These are phyloP conservation scores for Amaranthus hypochondriacus DNA, from an alignment of 148 eudicot species.

Conservation along the genomic window DNA sequence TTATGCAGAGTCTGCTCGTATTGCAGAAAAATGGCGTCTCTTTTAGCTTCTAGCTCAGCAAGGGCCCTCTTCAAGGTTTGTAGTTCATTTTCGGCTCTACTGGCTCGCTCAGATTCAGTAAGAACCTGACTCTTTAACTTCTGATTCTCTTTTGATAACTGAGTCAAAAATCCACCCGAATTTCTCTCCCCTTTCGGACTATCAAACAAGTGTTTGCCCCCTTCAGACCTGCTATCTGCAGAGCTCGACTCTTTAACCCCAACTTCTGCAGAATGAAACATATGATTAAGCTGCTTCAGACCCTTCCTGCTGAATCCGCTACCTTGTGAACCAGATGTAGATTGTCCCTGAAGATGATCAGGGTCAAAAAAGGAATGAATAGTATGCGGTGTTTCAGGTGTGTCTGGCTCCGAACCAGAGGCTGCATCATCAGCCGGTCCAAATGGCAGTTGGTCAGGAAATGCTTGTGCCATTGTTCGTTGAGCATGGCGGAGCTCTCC, in stretches of 20 bases:
- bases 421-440: conserved; percentile 58
- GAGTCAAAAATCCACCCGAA: conserved; percentile 25
- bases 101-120: conserved; percentile 49
- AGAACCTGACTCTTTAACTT: conserved; percentile 36
- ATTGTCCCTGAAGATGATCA: conserved; percentile 32
- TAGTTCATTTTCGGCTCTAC: conserved; percentile 56
- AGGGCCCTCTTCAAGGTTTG: conserved; percentile 51
- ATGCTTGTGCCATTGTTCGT: conserved; percentile 74
- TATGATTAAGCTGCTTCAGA: conserved; percentile 63
- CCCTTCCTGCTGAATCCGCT: conserved; percentile 39
- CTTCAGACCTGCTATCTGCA: conserved; percentile 22
- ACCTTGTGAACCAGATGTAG: conserved; percentile 24
- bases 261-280: conserved; percentile 40
- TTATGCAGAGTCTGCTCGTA: conserved; percentile 56
- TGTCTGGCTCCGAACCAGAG: conserved; percentile 47
- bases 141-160: conserved; percentile 42
- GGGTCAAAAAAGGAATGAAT: conserved; percentile 38
- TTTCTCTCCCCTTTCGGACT: conserved; percentile 20
- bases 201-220: neutral
- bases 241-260: conserved; percentile 28
- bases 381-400: conserved; percentile 40
- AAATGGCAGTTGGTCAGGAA: conserved; percentile 71
- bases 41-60: conserved; percentile 49
- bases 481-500: conserved; percentile 96
- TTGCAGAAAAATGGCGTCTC: conserved; percentile 45